Base-by-base conservation (phyloP, 805 yeast genomes). In the Candida suzukii region DNA sequence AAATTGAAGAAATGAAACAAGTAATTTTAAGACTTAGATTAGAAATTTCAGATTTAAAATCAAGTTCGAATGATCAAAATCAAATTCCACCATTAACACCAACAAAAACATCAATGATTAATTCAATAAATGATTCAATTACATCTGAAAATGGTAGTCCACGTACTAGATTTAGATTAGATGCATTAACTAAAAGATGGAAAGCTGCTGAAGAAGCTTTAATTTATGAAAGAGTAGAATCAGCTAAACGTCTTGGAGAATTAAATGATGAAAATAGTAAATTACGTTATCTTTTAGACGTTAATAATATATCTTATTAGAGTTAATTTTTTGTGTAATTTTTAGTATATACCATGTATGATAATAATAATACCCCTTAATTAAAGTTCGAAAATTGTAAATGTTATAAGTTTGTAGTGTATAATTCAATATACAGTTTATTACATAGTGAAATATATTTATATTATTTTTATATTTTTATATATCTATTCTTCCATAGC, bases 171-270 rank as follows among this genome's bases (percentile, higher is more conserved):
- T 49, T 78, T 36, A 65, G 88, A 41, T 63, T 82, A 14, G 80
- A 76, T 20, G 88, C 80, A 48, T 56, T 84, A 34, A 75, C 76
- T 32, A 74, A 67, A 46, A 68, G 81, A 51, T 80, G 86, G 82
- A 78, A 79, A 50, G 68, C 78, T 6, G 90, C 84, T 46, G 66
- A 88, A 45, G 93, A 83, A 56, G 74, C 83, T 17, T 61, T 88
- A 25, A 73, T 74, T 18, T 67, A 78, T 41, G 90, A 83, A 48
- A 68, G 70, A 40, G 68, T 68, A 29, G 80, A 80, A 29, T 76
- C 83, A 2, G 67, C 70, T 37, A 57, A 61, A 35, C 60, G 82
- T 35, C 66, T 81, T 5, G 53, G 57, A 17, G 78, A 74, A 41
- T 53, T 83, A 27, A 87, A 81, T 46, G 43, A 52, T 26, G 88